Evolutionary conservation across 2,329 filamentous ascomycete species (phyloP).

Genomic region (Fonsecaea nubica): DNA sequence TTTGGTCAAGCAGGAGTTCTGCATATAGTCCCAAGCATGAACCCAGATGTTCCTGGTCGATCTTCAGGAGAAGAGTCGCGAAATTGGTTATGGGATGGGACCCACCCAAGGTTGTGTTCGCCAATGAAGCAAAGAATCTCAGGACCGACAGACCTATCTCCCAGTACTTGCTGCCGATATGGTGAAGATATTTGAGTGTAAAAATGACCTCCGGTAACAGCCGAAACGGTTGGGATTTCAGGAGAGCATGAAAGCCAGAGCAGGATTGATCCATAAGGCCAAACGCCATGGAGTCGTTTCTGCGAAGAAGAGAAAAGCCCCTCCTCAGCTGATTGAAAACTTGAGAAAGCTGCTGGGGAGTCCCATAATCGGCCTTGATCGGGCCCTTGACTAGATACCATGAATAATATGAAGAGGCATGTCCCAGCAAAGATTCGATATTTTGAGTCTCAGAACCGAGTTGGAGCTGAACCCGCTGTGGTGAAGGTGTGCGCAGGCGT

Average conservation of each 20-base stretch:
- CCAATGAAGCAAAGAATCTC: background rate
- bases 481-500: background rate
- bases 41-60: background rate
- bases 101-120: background rate
- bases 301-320: background rate
- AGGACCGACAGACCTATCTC: background rate
- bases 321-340: background rate
- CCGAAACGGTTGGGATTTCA: conserved; percentile 8
- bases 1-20: background rate
- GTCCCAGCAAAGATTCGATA: background rate
- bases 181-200: rapidly evolving
- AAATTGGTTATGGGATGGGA: conserved; percentile 12
- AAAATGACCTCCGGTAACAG: background rate
- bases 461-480: conserved; percentile 2
- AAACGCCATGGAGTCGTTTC: conserved; percentile 1
- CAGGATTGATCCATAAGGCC: conserved; percentile 1
- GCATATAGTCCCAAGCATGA: background rate
- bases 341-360: rapidly evolving
- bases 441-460: background rate
- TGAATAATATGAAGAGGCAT: conserved; percentile 1
- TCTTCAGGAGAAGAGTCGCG: background rate
- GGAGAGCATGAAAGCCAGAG: background rate
- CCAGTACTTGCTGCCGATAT: background rate
- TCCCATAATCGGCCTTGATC: background rate
- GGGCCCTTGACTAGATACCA: background rate